Conservation (phyloP, 2,329 filamentous ascomycete species). For the Fusarium ramigenum region DNA sequence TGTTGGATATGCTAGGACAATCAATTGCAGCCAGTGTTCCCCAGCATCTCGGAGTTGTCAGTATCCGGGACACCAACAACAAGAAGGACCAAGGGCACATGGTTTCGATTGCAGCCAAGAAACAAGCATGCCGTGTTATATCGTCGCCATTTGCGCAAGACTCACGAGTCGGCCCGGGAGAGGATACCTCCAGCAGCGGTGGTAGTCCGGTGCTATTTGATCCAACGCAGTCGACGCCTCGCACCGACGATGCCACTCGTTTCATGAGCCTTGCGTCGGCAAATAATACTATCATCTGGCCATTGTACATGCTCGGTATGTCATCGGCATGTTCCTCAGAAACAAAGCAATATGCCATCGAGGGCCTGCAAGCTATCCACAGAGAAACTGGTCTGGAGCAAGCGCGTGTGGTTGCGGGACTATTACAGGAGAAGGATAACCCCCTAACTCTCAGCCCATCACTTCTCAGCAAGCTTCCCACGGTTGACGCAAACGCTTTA, state of each 20-base stretch:
- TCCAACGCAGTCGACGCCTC: conserved; percentile 48
- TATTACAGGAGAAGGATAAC: conserved; percentile 51
- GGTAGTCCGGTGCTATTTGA: conserved; percentile 52
- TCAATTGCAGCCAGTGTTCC: conserved; percentile 59
- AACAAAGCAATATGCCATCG: conserved; percentile 56
- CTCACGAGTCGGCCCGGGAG: conserved; percentile 31
- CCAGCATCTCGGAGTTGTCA: conserved; percentile 60
- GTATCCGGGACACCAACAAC: conserved; percentile 49
- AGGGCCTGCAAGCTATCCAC: conserved; percentile 56
- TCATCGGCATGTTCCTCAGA: conserved; percentile 55
- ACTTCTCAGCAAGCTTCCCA: conserved; percentile 40
- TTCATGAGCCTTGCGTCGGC: conserved; percentile 60
- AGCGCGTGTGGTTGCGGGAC: conserved; percentile 54
- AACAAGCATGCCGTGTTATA: conserved; percentile 45
- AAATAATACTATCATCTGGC: conserved; percentile 61
- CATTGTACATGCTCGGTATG: conserved; percentile 59
- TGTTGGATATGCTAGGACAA: conserved; percentile 52
- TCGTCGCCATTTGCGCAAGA: conserved; percentile 36
- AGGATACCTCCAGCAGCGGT: conserved; percentile 11
- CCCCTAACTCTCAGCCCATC: neutral
- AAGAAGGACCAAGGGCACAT: conserved; percentile 21
- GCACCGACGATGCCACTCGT: conserved; percentile 52
- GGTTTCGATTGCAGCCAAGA: conserved; percentile 44
- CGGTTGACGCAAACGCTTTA: conserved; percentile 36
- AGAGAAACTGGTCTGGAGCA: conserved; percentile 58